Evolutionary conservation across 2,329 filamentous ascomycete species (phyloP), one percentile per base, ranked within the genome.

Genomic region (Fulvia fulva): DNA sequence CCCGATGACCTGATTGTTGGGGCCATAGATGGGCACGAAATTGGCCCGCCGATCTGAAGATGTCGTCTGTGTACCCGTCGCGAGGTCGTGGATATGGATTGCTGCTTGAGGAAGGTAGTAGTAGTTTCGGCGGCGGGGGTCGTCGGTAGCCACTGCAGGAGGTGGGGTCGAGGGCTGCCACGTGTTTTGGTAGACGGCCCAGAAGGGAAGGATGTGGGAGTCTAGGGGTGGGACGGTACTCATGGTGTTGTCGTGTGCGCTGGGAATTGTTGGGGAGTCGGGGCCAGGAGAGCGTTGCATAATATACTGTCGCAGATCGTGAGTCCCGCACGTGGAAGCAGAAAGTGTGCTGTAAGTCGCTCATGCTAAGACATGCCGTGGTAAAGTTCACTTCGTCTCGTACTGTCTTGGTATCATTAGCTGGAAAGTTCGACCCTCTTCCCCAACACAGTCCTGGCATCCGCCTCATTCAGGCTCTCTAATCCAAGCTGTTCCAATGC

Each of bases 401-500:
- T 19, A n/a, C 37, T 41, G n/a, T 41, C 16, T 41, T 19, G 8
- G 14, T 5, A n/a, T 8, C 37, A 41, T 59, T 52, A 70, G 41
- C 68, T 69, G 14, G 60, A 60, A 55, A 80, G 68, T 70, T 91
- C 88, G 0, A 91, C 82, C 64, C 88, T 80, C 63, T 82, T 79
- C 72, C 86, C 81, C 68, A 92, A 68, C 55, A 91, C 84, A 57
- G 82, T 78, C 64, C 88, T 80, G 12, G 87, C 88, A 63, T 87
- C 86, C 21, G 78, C 79, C 53, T 87, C 86, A 5, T 80, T 85
- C 64, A 92, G 67, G 22, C 78, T 75, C 51, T 83, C 80, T 21
- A 91, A 73, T 0, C 80, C 82, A 60, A 91, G 71, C 65, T 83
- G 81, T 58, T 86, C 83, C 21, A 92, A 71, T 37, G 85, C 79